These are phyloP conservation scores for Loxodes magnus DNA, from an alignment of 73 alveolate genomes.

Conservation along the genomic window DNA sequence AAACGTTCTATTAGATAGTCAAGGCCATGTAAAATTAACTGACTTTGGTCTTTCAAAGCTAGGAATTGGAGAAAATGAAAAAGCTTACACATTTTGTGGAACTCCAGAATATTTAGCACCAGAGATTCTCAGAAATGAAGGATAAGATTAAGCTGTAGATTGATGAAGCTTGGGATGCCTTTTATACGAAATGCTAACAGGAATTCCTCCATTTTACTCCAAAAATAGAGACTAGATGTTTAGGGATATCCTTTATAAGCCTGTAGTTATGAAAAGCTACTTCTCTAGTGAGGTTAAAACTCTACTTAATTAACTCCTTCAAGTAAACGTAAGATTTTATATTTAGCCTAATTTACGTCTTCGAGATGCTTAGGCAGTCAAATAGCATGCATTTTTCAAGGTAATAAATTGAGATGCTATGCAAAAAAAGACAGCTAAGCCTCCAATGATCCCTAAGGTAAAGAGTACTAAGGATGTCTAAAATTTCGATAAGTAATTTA, in stretches of 20 bases:
- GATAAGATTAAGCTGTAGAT: constrained; percentile 50
- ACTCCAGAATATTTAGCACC: constrained; percentile 82
- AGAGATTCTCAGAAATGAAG: constrained; percentile 43
- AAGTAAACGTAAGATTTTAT: constrained; percentile 11
- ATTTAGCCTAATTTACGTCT: constrained; percentile 35
- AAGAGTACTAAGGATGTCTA: constrained; percentile 26
- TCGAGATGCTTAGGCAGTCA: constrained; percentile 36
- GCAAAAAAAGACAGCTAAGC: constrained; percentile 25
- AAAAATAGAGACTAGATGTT: constrained; percentile 25
- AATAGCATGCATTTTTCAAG: constrained; percentile 65
- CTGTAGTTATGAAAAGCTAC: constrained; percentile 24
- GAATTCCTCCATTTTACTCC: constrained; percentile 56
- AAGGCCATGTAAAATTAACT: constrained; percentile 89
- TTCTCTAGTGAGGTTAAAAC: constrained; percentile 26
- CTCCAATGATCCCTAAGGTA: constrained; percentile 61
- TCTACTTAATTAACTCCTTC: constrained; percentile 17
- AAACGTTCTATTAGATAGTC: constrained; percentile 78
- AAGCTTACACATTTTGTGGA: constrained; percentile 61
- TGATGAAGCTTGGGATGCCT: constrained; percentile 61
- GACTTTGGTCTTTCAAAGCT: constrained; percentile 93
- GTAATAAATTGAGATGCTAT: constrained; percentile 62
- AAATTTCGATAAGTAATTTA: constrained; percentile 34
- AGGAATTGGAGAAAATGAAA: constrained; percentile 21
- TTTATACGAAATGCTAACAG: constrained; percentile 64
- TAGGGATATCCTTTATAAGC: constrained; percentile 15